Evolutionary conservation across 2,329 filamentous ascomycete genomes (phyloP).

Genomic region (Phoma sp.): DNA sequence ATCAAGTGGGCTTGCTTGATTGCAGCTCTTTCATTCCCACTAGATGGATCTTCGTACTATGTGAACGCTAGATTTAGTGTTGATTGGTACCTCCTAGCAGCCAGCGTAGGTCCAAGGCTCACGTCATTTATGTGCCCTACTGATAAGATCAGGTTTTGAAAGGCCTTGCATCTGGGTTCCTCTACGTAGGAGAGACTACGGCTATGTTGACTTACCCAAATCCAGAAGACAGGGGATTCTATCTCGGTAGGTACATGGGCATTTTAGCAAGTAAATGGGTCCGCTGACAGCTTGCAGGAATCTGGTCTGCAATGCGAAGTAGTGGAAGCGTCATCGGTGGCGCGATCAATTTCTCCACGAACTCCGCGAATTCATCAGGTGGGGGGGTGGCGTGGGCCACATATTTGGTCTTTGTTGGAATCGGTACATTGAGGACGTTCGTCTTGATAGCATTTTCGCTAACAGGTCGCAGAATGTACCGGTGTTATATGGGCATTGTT

Average conservation of each 20-base stretch:
- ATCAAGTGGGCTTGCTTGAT: slow-evolving; percentile 20
- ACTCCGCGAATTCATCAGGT: slow-evolving; percentile 1
- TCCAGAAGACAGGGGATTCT: slow-evolving; percentile 15
- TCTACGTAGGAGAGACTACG: slow-evolving; percentile 20
- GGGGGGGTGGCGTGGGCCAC: no score
- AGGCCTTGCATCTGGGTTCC: slow-evolving; percentile 8
- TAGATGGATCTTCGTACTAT: slow-evolving; percentile 18
- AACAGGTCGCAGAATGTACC: no score
- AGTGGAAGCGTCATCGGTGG: slow-evolving; percentile 18
- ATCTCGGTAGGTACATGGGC: slow-evolving; percentile 7
- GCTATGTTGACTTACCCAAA: slow-evolving; percentile 19
- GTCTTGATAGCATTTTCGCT: no score
- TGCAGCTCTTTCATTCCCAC: slow-evolving; percentile 15
- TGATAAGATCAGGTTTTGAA: neutral
- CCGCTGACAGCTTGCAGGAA: slow-evolving; percentile 1
- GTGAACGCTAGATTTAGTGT: slow-evolving; percentile 9
- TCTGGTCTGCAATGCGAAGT: slow-evolving; percentile 21
- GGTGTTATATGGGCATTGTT: no score
- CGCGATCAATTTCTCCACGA: slow-evolving; percentile 18
- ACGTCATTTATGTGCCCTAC: no score
- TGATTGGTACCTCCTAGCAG: slow-evolving; percentile 12
- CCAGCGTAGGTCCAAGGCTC: slow-evolving; percentile 2
- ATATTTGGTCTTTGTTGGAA: no score
- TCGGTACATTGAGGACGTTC: no score
- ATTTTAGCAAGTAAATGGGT: no score